Evolutionary conservation across 768 basidiomycete species (phyloP).

Genomic region (Russula foetens): DNA sequence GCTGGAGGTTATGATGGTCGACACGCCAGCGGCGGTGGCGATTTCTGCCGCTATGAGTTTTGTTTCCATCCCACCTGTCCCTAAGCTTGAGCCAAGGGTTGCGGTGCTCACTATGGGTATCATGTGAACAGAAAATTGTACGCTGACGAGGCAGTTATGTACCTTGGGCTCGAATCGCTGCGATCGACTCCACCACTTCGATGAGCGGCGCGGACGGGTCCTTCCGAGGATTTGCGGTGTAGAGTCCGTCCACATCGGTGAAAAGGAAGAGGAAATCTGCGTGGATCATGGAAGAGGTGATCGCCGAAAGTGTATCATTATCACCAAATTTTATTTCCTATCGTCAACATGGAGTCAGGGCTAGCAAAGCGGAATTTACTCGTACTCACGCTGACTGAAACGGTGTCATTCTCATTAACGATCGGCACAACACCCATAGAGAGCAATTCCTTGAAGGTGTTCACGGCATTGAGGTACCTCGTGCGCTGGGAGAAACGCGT

Average conservation of each 20-base stretch:
- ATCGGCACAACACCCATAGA: slow-evolving; percentile 95
- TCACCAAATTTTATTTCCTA: slow-evolving; percentile 99
- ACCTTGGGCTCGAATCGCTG: slow-evolving; percentile 78
- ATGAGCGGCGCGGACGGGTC: slow-evolving; percentile 77
- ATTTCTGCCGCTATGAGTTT: slow-evolving; percentile 98
- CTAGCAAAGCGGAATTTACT: no score
- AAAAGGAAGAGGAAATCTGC: slow-evolving; percentile 96
- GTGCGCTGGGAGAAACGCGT: slow-evolving; percentile 52
- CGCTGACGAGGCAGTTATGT: slow-evolving; percentile 9
- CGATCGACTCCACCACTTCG: slow-evolving; percentile 74
- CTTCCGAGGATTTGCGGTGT: slow-evolving; percentile 91
- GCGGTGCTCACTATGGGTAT: slow-evolving; percentile 69
- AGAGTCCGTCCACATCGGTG: slow-evolving; percentile 94
- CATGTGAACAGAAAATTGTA: neutral
- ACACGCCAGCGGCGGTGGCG: slow-evolving; percentile 89
- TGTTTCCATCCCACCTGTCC: slow-evolving; percentile 99
- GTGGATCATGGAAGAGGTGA: slow-evolving; percentile 95
- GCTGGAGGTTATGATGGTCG: slow-evolving; percentile 85
- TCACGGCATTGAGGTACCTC: slow-evolving; percentile 92
- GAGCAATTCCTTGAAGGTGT: slow-evolving; percentile 86
- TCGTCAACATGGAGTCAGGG: neutral
- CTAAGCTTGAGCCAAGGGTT: slow-evolving; percentile 86
- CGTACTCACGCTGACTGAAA: slow-evolving; percentile 84
- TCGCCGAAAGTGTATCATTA: slow-evolving; percentile 96
- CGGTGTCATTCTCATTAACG: slow-evolving; percentile 98